Base-by-base conservation (phyloP, 208 protist genomes). In the Acanthamoeba royreba region DNA sequence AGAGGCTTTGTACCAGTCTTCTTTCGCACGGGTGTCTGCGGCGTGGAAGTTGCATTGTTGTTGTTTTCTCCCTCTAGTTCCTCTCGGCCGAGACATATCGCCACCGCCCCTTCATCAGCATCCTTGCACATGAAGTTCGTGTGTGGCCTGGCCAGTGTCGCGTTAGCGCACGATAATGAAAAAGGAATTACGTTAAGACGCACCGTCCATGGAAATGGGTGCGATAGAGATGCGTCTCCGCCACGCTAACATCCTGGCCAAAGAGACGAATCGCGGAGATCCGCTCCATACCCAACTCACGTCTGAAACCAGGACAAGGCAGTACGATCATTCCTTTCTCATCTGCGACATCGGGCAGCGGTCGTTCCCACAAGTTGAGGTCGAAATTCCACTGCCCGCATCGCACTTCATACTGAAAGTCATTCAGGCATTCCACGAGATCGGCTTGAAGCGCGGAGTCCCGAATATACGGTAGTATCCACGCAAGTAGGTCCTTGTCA, bases 361-460 rank as follows among this genome's bases (percentile, higher is more conserved):
- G 83, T 17, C 83, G 47, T 52, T 61, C 53, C 83, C 83, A 90
- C 52, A 47, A 8, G 52, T 90, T 90, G 83, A 69, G 46, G 19
- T 90, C 83, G 25, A 90, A 90, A 52, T 90, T 90, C 83, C 83
- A 90, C 11, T 61, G 83, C 0, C 83, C 83, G 38, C 83, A 90
- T 28, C 83, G 83, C 9, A 90, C 83, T 52, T 90, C 83, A 38
- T 63, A 90, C n/a, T 90, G 83, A 38, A 72, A 38, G 49, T 90
- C 53, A 11, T 69, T n/a, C 17, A 90, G 46, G 49, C 52, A 61
- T 25, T 22, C 46, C 17, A 69, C 25, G 0, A 90, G n/a, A 38
- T 69, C 83, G 19, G 74, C 74, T 35, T 69, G 83, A 5, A 72
- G 33, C 52, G 40, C 13, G 31, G 83, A 22, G 19, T 69, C 53